These are phyloP conservation scores for Euphorbia corollata DNA, from an alignment of 441 rosid species.

Conservation along the genomic window DNA sequence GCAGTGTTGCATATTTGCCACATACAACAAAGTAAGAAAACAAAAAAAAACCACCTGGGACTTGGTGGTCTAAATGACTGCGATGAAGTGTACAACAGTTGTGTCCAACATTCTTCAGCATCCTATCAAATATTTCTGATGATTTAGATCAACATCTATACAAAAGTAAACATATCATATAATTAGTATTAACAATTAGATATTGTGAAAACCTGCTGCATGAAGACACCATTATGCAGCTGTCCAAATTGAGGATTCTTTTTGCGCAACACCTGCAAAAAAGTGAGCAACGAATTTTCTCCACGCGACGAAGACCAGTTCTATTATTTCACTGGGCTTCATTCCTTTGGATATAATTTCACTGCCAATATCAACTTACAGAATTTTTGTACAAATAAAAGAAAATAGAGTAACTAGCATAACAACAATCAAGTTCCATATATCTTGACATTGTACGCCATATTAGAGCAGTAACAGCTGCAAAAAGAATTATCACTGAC, in stretches of 20 bases:
- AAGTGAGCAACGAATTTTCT: background rate
- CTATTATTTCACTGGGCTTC: no score
- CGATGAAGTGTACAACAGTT: conserved; percentile 74
- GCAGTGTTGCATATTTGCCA: background rate
- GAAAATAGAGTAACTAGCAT: no score
- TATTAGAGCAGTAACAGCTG: no score
- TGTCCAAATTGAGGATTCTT: conserved; percentile 92
- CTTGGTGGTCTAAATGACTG: conserved; percentile 61
- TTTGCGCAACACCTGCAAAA: conserved; percentile 65
- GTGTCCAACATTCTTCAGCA: conserved; percentile 98
- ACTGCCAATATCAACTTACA: no score
- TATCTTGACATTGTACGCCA: no score
- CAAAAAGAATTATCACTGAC: no score
- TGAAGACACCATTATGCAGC: conserved; percentile 82
- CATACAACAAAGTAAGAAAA: conserved; percentile 6
- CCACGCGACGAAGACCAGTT: no score
- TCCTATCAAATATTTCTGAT: conserved; percentile 43
- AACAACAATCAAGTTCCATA: no score
- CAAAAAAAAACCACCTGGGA: conserved; percentile 37
- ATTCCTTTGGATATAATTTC: no score
- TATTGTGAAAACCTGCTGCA: conserved; percentile 74
- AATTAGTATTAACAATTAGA: background rate
- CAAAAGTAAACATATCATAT: conserved; percentile 8
- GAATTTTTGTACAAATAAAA: no score
- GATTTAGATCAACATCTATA: conserved; percentile 19